phyloP scores from a whole-genome alignment of 805 yeast genomes.

The Suhomyces pyralidae region DNA sequence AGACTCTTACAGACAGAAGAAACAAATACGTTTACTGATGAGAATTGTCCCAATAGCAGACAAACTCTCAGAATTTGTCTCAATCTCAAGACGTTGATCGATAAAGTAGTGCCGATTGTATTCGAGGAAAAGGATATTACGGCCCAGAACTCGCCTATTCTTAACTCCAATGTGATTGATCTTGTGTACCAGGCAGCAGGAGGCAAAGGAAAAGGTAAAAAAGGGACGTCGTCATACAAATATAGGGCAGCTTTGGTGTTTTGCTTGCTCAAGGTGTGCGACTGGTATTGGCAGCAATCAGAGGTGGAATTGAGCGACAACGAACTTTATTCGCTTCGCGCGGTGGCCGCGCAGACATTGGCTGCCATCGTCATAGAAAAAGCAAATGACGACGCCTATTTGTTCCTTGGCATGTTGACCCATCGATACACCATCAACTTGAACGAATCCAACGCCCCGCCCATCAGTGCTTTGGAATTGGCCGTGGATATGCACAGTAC shows the following conservation, averaged over 20 bases:
- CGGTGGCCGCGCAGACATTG: slow-evolving; percentile 67
- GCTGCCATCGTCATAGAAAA: slow-evolving; percentile 69
- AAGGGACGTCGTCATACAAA: slow-evolving; percentile 53
- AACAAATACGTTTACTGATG: slow-evolving; percentile 10
- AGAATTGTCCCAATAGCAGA: slow-evolving; percentile 54
- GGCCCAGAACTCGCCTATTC: slow-evolving; percentile 54
- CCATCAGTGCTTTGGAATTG: slow-evolving; percentile 75
- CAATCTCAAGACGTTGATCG: slow-evolving; percentile 71
- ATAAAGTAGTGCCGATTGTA: slow-evolving; percentile 66
- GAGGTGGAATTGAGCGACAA: slow-evolving; percentile 63
- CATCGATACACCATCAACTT: slow-evolving; percentile 68
- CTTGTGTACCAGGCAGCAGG: slow-evolving; percentile 76
- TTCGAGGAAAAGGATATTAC: slow-evolving; percentile 49
- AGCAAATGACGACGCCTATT: slow-evolving; percentile 54
- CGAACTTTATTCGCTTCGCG: slow-evolving; percentile 57
- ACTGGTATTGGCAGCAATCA: slow-evolving; percentile 70
- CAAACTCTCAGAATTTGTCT: slow-evolving; percentile 68
- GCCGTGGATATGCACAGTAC: slow-evolving; percentile 86
- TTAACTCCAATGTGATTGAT: slow-evolving; percentile 55
- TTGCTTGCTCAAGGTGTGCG: slow-evolving; percentile 68
- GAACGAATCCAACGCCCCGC: slow-evolving; percentile 57
- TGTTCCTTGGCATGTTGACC: slow-evolving; percentile 74
- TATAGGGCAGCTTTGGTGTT: slow-evolving; percentile 69
- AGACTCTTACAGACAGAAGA: neutral
- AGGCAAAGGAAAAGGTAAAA: slow-evolving; percentile 61